A percentile compares a stretch with the other conserved stretches of the same genome.
phyloP scores from a whole-genome alignment of 2,329 filamentous ascomycete species.

The Trichoderma brevicompactum region DNA sequence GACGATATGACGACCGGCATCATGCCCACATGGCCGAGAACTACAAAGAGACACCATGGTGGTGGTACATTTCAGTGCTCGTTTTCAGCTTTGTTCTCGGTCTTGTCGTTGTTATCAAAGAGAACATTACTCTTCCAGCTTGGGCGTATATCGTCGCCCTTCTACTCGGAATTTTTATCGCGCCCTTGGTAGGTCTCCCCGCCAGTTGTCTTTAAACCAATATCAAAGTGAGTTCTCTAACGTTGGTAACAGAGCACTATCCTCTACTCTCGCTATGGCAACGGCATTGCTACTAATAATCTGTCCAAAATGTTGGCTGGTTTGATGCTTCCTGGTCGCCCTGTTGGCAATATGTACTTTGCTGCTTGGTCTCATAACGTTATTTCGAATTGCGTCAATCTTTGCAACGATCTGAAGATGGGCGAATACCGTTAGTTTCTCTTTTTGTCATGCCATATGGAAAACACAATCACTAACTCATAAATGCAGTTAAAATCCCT shows the following conservation, averaged over 20 bases:
- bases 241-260: conserved; percentile 49
- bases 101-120: conserved; percentile 43
- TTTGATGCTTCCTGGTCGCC: conserved; percentile 54
- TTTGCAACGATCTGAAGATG: conserved; percentile 60
- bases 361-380: conserved; percentile 63
- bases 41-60: conserved; percentile 53
- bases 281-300: conserved; percentile 63
- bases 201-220: background rate
- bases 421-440: conserved; percentile 57
- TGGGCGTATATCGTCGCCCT: conserved; percentile 46
- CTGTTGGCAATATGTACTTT: conserved; percentile 63
- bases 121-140: conserved; percentile 42
- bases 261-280: conserved; percentile 58
- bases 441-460: too few relatives aligned
- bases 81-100: conserved; percentile 42
- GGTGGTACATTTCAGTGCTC: conserved; percentile 44
- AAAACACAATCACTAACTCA: conserved; percentile 32
- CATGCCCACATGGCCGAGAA: conserved; percentile 56
- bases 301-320: conserved; percentile 62
- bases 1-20: conserved; percentile 54
- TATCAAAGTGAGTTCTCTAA: conserved; percentile 20
- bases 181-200: conserved; percentile 50
- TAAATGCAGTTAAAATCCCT: conserved; percentile 55
- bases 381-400: conserved; percentile 53
- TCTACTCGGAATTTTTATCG: conserved; percentile 47